Evolutionary conservation across 176 grass and related monocot genomes (phyloP).

Genomic region (Cocos nucifera): DNA sequence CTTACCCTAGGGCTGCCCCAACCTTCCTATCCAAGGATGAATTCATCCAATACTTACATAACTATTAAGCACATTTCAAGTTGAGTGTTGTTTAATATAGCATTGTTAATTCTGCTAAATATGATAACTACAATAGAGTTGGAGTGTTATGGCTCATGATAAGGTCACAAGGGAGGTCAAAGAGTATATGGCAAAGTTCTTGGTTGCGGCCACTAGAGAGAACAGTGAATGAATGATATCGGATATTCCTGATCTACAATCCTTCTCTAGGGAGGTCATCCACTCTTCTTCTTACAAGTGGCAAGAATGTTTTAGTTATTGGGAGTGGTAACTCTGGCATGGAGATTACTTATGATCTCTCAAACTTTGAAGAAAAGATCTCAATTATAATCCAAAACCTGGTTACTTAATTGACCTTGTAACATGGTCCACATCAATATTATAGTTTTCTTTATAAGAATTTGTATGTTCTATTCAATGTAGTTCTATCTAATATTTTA

Average conservation of each 20-base stretch:
- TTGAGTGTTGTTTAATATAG: conserved; percentile 9
- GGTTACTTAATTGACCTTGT: conserved; percentile 6
- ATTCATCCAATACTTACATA: conserved; percentile 23
- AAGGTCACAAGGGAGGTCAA: neutral
- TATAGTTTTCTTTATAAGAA: too few species aligned
- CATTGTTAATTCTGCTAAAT: neutral
- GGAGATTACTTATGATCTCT: conserved; percentile 49
- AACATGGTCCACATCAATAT: too few species aligned
- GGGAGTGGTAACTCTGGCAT: conserved; percentile 47
- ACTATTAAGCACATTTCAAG: neutral
- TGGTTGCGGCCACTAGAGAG: conserved; percentile 40
- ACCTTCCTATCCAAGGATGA: conserved; percentile 18
- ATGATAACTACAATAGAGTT: neutral
- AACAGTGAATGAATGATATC: conserved; percentile 20
- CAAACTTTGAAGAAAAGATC: conserved; percentile 14
- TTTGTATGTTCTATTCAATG: too few species aligned
- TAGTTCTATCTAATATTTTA: too few species aligned
- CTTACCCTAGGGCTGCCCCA: neutral
- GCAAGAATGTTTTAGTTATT: conserved; percentile 24
- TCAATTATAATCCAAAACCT: conserved; percentile 23
- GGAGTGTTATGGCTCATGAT: neutral
- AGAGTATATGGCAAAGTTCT: neutral
- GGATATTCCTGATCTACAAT: neutral
- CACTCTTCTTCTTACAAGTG: conserved; percentile 27
- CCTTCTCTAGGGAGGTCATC: conserved; percentile 18